phyloP scores from a whole-genome alignment of 768 basidiomycete genomes.

The Hirschioporus abietinus region DNA sequence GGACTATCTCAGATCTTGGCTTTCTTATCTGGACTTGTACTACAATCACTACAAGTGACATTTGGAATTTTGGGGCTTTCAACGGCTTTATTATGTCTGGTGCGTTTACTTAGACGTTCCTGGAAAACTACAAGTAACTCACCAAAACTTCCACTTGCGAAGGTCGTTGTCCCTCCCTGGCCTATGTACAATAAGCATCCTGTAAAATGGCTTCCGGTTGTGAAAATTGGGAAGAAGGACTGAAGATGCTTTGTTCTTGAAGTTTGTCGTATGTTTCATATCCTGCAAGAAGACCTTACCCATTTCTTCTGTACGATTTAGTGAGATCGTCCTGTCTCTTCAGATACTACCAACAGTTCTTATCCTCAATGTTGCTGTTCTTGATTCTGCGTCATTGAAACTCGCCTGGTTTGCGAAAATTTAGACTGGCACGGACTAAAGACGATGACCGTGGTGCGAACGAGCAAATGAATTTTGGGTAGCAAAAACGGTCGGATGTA shows the following conservation, averaged over 20 bases:
- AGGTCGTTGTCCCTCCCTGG: conserved; percentile 71
- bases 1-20: conserved; percentile 37
- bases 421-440: too few relatives aligned
- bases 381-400: too few relatives aligned
- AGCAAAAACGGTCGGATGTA: not conserved
- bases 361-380: too few relatives aligned
- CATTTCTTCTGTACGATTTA: too few relatives aligned
- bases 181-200: conserved; percentile 57
- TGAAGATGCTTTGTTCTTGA: not conserved
- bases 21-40: conserved; percentile 50
- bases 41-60: conserved; percentile 51
- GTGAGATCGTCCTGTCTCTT: too few relatives aligned
- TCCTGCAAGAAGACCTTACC: too few relatives aligned
- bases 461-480: too few relatives aligned
- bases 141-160: conserved; percentile 7
- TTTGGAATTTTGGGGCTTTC: conserved; percentile 43
- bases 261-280: not conserved
- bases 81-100: conserved; percentile 35
- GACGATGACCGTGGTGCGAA: too few relatives aligned
- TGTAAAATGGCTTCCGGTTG: conserved; percentile 51
- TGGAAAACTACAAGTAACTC: conserved; percentile 3
- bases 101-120: conserved; percentile 21
- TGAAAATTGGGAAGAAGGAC: conserved; percentile 24
- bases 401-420: too few relatives aligned
- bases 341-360: too few relatives aligned